Base-by-base conservation (phyloP, 345 rosid species). In the Arabis hirsuta region DNA sequence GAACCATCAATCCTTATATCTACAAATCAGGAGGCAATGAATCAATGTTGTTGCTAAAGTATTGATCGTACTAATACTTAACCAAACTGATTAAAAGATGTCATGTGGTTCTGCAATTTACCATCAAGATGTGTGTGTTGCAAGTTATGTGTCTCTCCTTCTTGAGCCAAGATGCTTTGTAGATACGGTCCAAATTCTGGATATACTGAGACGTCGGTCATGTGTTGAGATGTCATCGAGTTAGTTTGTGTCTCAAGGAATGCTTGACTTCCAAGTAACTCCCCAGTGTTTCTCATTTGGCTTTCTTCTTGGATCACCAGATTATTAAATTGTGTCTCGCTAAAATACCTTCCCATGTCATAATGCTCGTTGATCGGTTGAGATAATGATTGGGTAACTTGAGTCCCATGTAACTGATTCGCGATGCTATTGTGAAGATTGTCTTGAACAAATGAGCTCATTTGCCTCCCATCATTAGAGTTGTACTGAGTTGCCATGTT, bases 191-290 rank as follows among this genome's bases (percentile, higher is more conserved):
- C 16, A 27, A 12, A 3, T 16, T 53, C 19, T 27, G 27, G 36
- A 53, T 53, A 12, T 11, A 27, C 5, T 27, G 19, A 12, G 4
- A 12, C 2, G n/a, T 53, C 36, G 43, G 9, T 31, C 12, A 2
- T 32, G 9, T 55, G 2, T 3, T 8, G 44, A 34, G 2, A 34
- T 34, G 6, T 32, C 3, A 16, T n/a, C 12, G 38, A 6, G 42
- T 45, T 36, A 45, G 51, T 20, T 63, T 16, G 48, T 55, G 64
- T 55, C 27, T 45, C 50, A 19, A 10, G 62, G 53, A 67, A 27
- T 41, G 10, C 41, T 53, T 53, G 57, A 26, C 13, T 26, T 12
- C 16, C 57, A 53, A 27, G 57, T 27, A 53, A 53, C 5, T 2
- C 55, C 0, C 13, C n/a, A 20, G 46, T 43, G 46, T 43, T 31